These are phyloP conservation scores for Leccinellum luteum DNA, from an alignment of 768 basidiomycete species.

Conservation along the genomic window DNA sequence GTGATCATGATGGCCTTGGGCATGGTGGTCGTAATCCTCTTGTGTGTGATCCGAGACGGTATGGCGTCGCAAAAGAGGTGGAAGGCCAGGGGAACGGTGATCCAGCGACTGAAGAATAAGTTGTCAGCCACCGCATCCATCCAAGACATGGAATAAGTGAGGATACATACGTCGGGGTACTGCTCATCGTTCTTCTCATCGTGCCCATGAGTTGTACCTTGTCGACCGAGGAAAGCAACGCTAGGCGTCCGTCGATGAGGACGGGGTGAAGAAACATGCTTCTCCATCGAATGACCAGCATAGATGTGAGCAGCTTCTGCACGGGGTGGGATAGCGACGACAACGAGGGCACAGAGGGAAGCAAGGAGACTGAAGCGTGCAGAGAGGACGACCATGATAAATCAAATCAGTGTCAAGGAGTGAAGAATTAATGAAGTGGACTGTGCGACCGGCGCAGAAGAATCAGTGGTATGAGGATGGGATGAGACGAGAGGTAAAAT, in stretches of 20 bases:
- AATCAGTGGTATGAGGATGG: conserved; percentile 19
- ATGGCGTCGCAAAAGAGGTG: conserved; percentile 19
- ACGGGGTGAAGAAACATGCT: neutral
- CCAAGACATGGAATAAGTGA: neutral
- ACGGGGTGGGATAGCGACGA: conserved; percentile 28
- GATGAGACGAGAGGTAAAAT: conserved; percentile 17
- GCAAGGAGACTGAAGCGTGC: conserved; percentile 47
- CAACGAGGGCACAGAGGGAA: conserved; percentile 43
- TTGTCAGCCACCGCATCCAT: neutral
- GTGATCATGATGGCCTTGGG: neutral
- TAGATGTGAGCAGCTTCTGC: conserved; percentile 42
- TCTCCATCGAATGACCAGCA: conserved; percentile 14
- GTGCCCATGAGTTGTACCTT: neutral
- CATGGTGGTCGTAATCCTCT: neutral
- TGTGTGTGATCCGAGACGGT: neutral
- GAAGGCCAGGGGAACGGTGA: conserved; percentile 2
- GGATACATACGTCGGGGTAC: conserved; percentile 3
- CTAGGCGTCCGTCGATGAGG: neutral
- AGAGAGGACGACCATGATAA: conserved; percentile 49
- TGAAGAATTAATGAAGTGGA: conserved; percentile 14
- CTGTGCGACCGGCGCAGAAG: conserved; percentile 22
- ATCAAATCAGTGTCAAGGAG: conserved; percentile 14
- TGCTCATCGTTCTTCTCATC: conserved; percentile 1
- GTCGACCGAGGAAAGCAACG: neutral
- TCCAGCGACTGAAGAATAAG: neutral